Conservation (phyloP, 2,329 filamentous ascomycete genomes). For the Drechmeria coniospora region DNA sequence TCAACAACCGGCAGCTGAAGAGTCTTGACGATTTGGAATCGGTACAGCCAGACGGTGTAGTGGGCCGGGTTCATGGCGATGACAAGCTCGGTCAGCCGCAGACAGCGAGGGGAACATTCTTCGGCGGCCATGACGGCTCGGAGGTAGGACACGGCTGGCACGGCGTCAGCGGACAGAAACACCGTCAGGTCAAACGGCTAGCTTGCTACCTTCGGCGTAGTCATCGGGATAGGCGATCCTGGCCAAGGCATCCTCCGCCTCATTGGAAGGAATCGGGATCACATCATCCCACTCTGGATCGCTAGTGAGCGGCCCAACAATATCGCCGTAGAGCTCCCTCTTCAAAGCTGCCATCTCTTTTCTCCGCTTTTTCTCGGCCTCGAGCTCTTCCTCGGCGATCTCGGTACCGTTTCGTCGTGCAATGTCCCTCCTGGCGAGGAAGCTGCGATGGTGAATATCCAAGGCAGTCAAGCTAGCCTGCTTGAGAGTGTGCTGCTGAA, state of each 20-base stretch:
- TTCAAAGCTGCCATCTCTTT: conserved; percentile 34
- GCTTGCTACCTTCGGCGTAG: conserved; percentile 73
- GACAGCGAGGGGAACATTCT: conserved; percentile 64
- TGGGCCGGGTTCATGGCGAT: conserved; percentile 91
- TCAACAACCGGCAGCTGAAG: conserved; percentile 48
- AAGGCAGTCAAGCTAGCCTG: conserved; percentile 27
- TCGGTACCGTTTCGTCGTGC: conserved; percentile 10
- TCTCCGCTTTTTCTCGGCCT: conserved; percentile 30
- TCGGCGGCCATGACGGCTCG: conserved; percentile 83
- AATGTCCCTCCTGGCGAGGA: conserved; percentile 22
- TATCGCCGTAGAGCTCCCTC: conserved; percentile 37
- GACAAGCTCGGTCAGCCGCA: conserved; percentile 74
- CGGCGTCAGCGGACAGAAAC: conserved; percentile 2
- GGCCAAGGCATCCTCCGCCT: conserved; percentile 74
- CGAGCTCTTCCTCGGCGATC: conserved; percentile 23
- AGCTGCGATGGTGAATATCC: conserved; percentile 27
- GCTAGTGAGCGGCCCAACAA: conserved; percentile 29
- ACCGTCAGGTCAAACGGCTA: conserved; percentile 7
- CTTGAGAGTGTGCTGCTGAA: conserved; percentile 25
- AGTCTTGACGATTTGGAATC: conserved; percentile 60
- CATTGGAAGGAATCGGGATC: conserved; percentile 65
- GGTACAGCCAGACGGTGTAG: conserved; percentile 97
- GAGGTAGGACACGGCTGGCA: conserved; percentile 73
- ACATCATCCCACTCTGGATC: conserved; percentile 76
- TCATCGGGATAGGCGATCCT: conserved; percentile 81